Percentiles rank a stretch among this genome's conserved stretches.
Conservation (phyloP, 148 eudicot genomes). For the Chenopodium suecicum region DNA sequence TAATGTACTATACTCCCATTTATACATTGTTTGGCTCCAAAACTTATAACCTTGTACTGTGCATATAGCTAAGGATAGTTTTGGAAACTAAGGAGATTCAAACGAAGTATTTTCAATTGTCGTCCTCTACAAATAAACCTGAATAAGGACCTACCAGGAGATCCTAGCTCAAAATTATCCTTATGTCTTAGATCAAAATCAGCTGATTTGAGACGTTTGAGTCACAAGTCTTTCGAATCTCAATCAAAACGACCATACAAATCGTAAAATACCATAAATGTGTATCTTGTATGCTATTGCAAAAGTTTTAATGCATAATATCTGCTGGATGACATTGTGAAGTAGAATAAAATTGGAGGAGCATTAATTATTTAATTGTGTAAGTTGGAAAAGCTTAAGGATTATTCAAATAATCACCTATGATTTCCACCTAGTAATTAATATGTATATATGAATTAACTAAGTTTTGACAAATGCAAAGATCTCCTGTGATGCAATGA, state of each 20-base stretch:
- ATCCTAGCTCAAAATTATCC: background rate
- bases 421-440: background rate
- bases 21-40: background rate
- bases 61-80: background rate
- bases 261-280: too few species aligned
- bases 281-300: background rate
- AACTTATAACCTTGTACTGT: background rate
- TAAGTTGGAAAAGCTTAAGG: background rate
- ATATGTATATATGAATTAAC: background rate
- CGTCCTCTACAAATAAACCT: background rate
- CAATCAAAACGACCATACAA: background rate
- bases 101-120: background rate
- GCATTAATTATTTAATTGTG: background rate
- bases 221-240: background rate
- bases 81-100: background rate
- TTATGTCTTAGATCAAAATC: background rate
- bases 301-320: background rate
- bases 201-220: background rate
- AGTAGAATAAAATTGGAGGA: background rate
- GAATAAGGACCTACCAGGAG: background rate
- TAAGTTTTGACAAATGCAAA: background rate
- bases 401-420: too few species aligned
- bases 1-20: background rate
- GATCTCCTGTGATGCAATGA: background rate
- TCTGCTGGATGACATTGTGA: background rate